Percentiles rank a stretch among this genome's conserved stretches.
These are phyloP conservation scores for Plectosphaerella sp. DNA, from an alignment of 2,329 filamentous ascomycete species.

Conservation along the genomic window DNA sequence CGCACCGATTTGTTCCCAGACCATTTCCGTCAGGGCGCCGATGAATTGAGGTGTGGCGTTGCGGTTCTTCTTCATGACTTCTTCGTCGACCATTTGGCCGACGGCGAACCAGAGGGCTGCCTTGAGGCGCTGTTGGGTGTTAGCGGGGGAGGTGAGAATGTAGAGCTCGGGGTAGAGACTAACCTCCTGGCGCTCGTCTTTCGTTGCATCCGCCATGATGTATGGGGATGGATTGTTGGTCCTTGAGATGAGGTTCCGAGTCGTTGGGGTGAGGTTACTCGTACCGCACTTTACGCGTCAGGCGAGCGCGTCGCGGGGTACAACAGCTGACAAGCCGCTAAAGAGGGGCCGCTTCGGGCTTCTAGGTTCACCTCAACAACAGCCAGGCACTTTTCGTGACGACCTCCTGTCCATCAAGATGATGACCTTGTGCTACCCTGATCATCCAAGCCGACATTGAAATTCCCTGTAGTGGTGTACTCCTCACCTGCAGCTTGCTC, in stretches of 20 bases:
- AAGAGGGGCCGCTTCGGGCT: no score
- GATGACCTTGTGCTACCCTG: background rate
- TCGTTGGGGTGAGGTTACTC: no score
- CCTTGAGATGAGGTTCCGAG: background rate
- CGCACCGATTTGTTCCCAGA: slow-evolving; percentile 80
- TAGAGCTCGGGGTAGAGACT: background rate
- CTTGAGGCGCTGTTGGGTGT: slow-evolving; percentile 63
- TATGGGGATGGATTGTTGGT: background rate
- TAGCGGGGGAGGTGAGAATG: background rate
- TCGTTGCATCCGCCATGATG: slow-evolving; percentile 26
- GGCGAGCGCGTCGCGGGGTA: slow-evolving; percentile 5
- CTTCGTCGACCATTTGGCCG: slow-evolving; percentile 84
- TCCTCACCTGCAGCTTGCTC: no score
- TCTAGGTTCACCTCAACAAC: background rate
- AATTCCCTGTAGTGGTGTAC: no score
- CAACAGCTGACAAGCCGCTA: no score
- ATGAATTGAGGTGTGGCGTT: slow-evolving; percentile 94
- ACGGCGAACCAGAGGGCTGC: slow-evolving; percentile 80
- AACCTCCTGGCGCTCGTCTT: slow-evolving; percentile 32
- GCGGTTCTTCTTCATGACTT: slow-evolving; percentile 66
- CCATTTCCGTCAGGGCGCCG: slow-evolving; percentile 77
- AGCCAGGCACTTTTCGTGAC: background rate
- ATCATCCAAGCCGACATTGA: no score
- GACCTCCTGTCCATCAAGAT: background rate
- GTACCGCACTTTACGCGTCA: slow-evolving; percentile 12